Base-by-base conservation (phyloP, 1,284 basidiomycete species). In the Cryptococcus wingfieldii region DNA sequence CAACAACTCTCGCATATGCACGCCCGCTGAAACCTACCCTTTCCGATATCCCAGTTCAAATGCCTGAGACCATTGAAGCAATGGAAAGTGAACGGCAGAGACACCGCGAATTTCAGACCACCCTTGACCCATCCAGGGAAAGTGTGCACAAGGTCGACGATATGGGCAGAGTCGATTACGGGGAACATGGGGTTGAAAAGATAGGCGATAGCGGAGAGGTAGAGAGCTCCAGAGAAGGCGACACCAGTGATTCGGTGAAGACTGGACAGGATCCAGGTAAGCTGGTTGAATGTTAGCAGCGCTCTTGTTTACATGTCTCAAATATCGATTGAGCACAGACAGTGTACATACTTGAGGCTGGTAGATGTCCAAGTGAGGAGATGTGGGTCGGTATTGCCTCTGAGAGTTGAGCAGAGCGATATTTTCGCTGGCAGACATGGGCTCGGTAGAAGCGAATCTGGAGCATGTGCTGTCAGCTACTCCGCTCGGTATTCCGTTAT, bases 331-430 rank as follows among this genome's bases (percentile, higher is more conserved):
- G 23, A 3, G 23, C 23, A 23, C 3, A 23, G 23, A 41, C 31
- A 42, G 16, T 3, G 6, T 27, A 61, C 67, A 39, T 42, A 92
- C 77, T 76, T 97, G 94, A 19, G 91, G 92, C 76, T 96, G 89
- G 80, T 98, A 98, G 78, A 98, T 97, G 49, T 90, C 90, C 68
- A 94, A 88, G 77, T 97, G 92, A 23, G 96, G 95, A 68, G 87
- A 89, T 56, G 82, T 87, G 18, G 96, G 95, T 31, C 95, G 87
- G 50, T 82, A 80, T 50, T 88, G 79, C 62, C 95, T 86, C 77
- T 97, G 93, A 62, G 83, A 76, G 81, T 98, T 95, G 62, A 98
- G 80, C 61, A 95, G 60, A 16, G 67, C 61, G 41, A 72, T 55
- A 57, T 69, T 65, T 49, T 76, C 68, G 28, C 59, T 42, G 37